phyloP scores from a whole-genome alignment of 768 basidiomycete genomes.

The Dendrothele bispora region DNA sequence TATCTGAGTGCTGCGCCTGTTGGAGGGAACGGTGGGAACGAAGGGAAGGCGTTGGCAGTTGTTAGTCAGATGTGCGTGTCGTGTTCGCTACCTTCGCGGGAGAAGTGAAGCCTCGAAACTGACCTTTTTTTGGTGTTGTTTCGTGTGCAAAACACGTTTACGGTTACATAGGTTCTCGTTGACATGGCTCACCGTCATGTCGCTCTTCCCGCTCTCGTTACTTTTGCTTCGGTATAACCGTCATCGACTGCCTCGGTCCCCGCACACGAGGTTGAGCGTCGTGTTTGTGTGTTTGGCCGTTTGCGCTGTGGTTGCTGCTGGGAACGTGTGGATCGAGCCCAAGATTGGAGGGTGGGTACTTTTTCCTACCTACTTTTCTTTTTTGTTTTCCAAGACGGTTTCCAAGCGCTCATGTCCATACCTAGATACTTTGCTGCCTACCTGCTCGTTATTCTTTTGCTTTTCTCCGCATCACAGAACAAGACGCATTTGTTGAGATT shows the following conservation, averaged over 20 bases:
- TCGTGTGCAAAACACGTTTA: no score
- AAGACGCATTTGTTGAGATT: slow-evolving; percentile 53
- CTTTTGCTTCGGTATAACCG: slow-evolving; percentile 66
- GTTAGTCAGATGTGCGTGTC: neutral
- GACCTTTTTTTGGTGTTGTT: no score
- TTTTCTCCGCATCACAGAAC: slow-evolving; percentile 53
- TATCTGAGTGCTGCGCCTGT: no score
- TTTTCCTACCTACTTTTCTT: neutral
- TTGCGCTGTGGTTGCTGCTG: slow-evolving; percentile 45
- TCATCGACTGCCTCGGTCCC: slow-evolving; percentile 49
- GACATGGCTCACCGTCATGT: slow-evolving; percentile 66
- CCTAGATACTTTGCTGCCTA: slow-evolving; percentile 64
- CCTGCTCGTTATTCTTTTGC: slow-evolving; percentile 44
- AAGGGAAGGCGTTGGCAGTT: no score
- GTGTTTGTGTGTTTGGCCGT: slow-evolving; percentile 45
- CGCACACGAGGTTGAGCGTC: slow-evolving; percentile 37
- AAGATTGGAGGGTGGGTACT: slow-evolving; percentile 51
- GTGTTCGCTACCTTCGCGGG: neutral
- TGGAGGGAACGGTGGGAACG: no score
- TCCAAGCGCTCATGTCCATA: neutral
- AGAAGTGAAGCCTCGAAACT: no score
- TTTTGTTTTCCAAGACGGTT: neutral
- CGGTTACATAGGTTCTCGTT: slow-evolving; percentile 53
- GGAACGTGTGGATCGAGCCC: slow-evolving; percentile 61
- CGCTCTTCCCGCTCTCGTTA: slow-evolving; percentile 60